A percentile compares a stretch with the other conserved stretches of the same genome.
phyloP scores from a whole-genome alignment of 176 grass and related monocot genomes.

The Microstegium vimineum region DNA sequence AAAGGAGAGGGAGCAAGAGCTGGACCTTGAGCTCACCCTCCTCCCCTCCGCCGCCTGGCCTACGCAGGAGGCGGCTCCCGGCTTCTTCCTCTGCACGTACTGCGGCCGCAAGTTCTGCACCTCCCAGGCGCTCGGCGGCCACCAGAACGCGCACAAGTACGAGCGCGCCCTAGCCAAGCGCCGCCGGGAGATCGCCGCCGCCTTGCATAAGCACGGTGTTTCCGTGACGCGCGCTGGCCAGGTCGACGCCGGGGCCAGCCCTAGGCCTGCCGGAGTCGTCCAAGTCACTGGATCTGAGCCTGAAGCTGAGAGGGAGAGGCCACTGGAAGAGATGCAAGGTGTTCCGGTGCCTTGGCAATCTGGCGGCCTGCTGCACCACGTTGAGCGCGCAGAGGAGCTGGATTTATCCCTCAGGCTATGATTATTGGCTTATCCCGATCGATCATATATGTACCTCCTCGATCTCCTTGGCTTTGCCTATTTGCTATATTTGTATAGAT shows the following conservation, averaged over 20 bases:
- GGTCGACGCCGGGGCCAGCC: not conserved
- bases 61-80: not conserved
- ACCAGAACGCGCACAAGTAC: constrained; percentile 78
- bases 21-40: not conserved
- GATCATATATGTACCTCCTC: not conserved
- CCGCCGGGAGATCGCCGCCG: constrained; percentile 18
- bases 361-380: not conserved
- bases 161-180: constrained; percentile 53
- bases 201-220: not conserved
- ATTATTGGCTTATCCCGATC: not conserved
- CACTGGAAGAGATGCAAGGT: not conserved
- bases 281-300: not conserved
- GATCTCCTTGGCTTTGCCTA: not conserved
- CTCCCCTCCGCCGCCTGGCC: not conserved
- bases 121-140: constrained; percentile 73
- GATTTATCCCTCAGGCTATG: constrained; percentile 22
- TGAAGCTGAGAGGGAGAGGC: not conserved
- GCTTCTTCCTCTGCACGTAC: constrained; percentile 67
- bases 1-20: constrained; percentile 2
- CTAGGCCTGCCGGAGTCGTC: not conserved
- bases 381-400: not conserved
- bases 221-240: not conserved
- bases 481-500: not conserved
- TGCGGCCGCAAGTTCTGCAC: constrained; percentile 57
- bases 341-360: not conserved